Evolutionary conservation across 345 rosid species (phyloP).

Genomic region (Limnanthes douglasii): DNA sequence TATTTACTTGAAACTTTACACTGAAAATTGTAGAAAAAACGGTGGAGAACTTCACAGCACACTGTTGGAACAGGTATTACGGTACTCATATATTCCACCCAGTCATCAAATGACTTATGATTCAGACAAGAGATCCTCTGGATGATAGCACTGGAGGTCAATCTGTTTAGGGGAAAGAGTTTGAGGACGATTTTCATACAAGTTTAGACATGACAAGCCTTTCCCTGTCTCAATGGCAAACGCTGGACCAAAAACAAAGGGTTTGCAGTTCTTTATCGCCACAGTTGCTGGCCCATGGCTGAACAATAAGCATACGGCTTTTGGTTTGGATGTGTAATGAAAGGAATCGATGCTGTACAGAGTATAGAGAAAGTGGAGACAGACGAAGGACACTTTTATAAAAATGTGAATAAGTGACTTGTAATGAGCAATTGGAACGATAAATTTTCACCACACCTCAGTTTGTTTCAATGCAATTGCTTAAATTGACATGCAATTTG

Average conservation of each 20-base stretch:
- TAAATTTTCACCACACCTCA: no score
- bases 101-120: constrained; percentile 93
- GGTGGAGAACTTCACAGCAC: constrained; percentile 94
- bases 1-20: constrained; percentile 76
- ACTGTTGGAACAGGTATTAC: constrained; percentile 88
- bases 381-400: no score
- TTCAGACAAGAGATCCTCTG: constrained; percentile 95
- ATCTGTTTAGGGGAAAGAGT: constrained; percentile 99
- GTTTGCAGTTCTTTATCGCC: constrained; percentile 89
- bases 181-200: constrained; percentile 97
- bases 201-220: constrained; percentile 93
- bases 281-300: constrained; percentile 98
- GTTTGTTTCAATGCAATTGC: no score
- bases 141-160: constrained; percentile 99
- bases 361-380: no score
- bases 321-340: constrained; percentile 79
- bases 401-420: no score
- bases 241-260: constrained; percentile 84
- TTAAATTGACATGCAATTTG: constrained; percentile 29
- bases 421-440: no score
- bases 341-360: constrained; percentile 99
- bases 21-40: constrained; percentile 99
- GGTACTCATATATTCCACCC: constrained; percentile 94
- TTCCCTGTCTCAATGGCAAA: constrained; percentile 94
- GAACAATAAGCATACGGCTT: constrained; percentile 93